These are phyloP conservation scores for Ceratocystis lukuohia DNA, from an alignment of 2,329 filamentous ascomycete genomes.

Conservation along the genomic window DNA sequence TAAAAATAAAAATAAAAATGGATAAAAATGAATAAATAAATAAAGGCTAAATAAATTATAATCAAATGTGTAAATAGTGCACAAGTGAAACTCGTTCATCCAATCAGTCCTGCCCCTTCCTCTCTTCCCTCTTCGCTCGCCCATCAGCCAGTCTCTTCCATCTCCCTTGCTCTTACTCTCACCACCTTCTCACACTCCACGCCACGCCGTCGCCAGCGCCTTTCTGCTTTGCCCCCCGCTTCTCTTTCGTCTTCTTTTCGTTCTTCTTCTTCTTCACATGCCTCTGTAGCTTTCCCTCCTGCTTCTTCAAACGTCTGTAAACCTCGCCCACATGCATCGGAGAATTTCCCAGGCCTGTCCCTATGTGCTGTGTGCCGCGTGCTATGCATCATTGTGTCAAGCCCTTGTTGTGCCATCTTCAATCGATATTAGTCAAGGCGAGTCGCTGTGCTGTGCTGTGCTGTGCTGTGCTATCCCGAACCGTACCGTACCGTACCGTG, in stretches of 20 bases:
- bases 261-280: not conserved
- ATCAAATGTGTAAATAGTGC: not conserved
- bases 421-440: not conserved
- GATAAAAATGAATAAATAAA: not conserved
- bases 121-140: not conserved
- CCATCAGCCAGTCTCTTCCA: not conserved
- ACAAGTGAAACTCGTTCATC: conserved; percentile 7
- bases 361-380: too few relatives aligned
- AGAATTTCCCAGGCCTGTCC: not conserved
- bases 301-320: not conserved
- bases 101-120: conserved; percentile 1
- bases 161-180: too few relatives aligned
- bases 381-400: not conserved
- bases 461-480: too few relatives aligned
- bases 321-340: not conserved
- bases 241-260: not conserved
- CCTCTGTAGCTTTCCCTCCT: not conserved
- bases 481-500: too few relatives aligned
- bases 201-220: too few relatives aligned
- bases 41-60: not conserved
- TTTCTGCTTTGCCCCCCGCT: not conserved
- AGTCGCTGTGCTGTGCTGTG: too few relatives aligned
- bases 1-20: not conserved
- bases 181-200: not conserved
- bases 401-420: not conserved